These are phyloP conservation scores for Solanum etuberosum DNA, from an alignment of 257 asterid species.

Conservation along the genomic window DNA sequence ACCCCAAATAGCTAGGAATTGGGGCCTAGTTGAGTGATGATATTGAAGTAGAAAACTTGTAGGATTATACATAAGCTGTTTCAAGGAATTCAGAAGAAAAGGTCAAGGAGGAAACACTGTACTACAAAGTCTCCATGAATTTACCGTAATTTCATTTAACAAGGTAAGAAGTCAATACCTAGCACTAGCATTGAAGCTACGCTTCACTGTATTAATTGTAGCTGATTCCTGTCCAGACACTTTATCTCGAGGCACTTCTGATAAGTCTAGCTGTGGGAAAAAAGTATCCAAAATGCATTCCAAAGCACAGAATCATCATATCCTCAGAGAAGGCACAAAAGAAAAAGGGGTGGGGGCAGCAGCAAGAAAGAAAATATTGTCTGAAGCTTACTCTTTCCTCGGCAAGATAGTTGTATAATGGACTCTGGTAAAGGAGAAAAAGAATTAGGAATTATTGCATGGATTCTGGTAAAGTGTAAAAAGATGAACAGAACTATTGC, in stretches of 20 bases:
- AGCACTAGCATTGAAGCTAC: conserved; percentile 21
- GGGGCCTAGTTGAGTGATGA: background rate
- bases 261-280: conserved; percentile 61
- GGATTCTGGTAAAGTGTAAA: background rate
- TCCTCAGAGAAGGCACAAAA: background rate
- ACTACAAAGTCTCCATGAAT: background rate
- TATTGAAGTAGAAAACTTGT: background rate
- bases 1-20: background rate
- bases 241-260: conserved; percentile 59
- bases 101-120: background rate
- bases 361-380: background rate
- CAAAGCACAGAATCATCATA: background rate
- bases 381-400: conserved; percentile 50
- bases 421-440: conserved; percentile 44
- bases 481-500: conserved; percentile 6
- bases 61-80: background rate
- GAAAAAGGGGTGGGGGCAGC: background rate
- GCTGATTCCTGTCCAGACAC: conserved; percentile 80
- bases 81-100: background rate
- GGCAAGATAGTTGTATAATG: conserved; percentile 69
- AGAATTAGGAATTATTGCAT: background rate
- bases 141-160: background rate
- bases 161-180: conserved; percentile 29
- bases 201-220: conserved; percentile 28
- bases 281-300: conserved; percentile 1